Conservation (phyloP, 768 basidiomycete genomes). For the Cyclocybe cylindracea region DNA sequence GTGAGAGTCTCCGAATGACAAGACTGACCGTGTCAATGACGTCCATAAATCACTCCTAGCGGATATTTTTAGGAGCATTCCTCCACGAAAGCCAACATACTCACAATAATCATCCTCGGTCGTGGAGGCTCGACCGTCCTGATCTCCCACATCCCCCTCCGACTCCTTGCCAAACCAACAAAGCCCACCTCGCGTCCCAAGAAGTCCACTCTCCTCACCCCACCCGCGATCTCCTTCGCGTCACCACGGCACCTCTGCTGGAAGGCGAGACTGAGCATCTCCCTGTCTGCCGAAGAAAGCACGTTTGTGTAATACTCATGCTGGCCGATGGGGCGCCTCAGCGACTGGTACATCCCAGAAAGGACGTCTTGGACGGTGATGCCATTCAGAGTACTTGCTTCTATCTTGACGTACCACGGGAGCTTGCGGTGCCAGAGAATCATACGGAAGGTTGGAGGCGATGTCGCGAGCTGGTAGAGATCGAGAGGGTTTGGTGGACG, state of each 20-base stretch:
- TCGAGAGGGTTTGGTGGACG: neutral
- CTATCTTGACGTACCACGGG: constrained; percentile 56
- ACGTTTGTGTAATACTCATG: constrained; percentile 49
- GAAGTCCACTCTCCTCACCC: constrained; percentile 52
- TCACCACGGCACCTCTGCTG: constrained; percentile 34
- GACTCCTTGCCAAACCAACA: constrained; percentile 25
- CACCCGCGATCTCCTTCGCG: constrained; percentile 29
- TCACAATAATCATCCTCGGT: constrained; percentile 15
- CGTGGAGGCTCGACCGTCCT: constrained; percentile 20
- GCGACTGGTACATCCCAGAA: constrained; percentile 36
- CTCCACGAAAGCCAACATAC: neutral
- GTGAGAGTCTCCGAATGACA: no score
- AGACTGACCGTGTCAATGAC: no score
- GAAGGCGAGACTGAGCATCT: constrained; percentile 39
- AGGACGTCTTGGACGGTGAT: constrained; percentile 53
- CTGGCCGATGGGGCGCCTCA: constrained; percentile 37
- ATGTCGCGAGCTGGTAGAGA: constrained; percentile 38
- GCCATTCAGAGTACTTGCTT: constrained; percentile 38
- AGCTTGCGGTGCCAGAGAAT: constrained; percentile 48
- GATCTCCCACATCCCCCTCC: constrained; percentile 31
- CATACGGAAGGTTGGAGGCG: constrained; percentile 46
- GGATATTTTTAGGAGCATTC: no score
- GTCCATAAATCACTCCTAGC: no score
- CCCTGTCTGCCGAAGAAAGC: constrained; percentile 42
- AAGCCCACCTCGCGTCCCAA: constrained; percentile 44